These are phyloP conservation scores for Oryza coarctata DNA, from an alignment of 176 grass and related monocot species.

Conservation along the genomic window DNA sequence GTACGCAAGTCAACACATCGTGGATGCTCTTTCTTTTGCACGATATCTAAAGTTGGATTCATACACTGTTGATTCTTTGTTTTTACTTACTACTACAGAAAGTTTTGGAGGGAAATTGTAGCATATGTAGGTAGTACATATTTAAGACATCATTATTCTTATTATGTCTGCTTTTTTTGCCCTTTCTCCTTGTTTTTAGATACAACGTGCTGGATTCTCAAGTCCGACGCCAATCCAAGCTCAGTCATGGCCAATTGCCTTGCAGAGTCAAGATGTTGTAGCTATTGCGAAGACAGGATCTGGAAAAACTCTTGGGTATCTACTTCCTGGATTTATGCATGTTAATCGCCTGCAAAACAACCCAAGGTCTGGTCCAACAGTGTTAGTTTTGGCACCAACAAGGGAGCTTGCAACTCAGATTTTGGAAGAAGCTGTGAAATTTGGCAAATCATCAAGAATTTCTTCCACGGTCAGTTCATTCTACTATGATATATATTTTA, in stretches of 20 bases:
- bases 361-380: slow-evolving; percentile 74
- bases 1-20: slow-evolving; percentile 34
- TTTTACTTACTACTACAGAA: slow-evolving; percentile 31
- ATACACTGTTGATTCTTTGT: slow-evolving; percentile 38
- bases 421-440: slow-evolving; percentile 88
- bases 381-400: slow-evolving; percentile 88
- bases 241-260: slow-evolving; percentile 95
- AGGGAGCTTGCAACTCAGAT: slow-evolving; percentile 98
- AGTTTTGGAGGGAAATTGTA: not conserved
- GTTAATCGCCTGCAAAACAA: slow-evolving; percentile 78
- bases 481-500: not conserved
- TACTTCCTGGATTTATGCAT: slow-evolving; percentile 93
- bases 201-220: slow-evolving; percentile 79
- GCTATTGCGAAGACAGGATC: slow-evolving; percentile 98
- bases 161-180: slow-evolving; percentile 27
- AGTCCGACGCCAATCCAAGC: slow-evolving; percentile 95
- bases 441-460: slow-evolving; percentile 83
- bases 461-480: slow-evolving; percentile 75
- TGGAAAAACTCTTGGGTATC: slow-evolving; percentile 94
- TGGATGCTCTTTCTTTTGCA: slow-evolving; percentile 34
- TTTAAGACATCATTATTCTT: slow-evolving; percentile 17
- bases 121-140: slow-evolving; percentile 17
- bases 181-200: slow-evolving; percentile 40
- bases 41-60: slow-evolving; percentile 38
- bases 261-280: slow-evolving; percentile 89